A percentile compares a stretch with the other conserved stretches of the same genome.
These are phyloP conservation scores for Ambrosia trifida DNA, from an alignment of 129 eudicot genomes.

Conservation along the genomic window DNA sequence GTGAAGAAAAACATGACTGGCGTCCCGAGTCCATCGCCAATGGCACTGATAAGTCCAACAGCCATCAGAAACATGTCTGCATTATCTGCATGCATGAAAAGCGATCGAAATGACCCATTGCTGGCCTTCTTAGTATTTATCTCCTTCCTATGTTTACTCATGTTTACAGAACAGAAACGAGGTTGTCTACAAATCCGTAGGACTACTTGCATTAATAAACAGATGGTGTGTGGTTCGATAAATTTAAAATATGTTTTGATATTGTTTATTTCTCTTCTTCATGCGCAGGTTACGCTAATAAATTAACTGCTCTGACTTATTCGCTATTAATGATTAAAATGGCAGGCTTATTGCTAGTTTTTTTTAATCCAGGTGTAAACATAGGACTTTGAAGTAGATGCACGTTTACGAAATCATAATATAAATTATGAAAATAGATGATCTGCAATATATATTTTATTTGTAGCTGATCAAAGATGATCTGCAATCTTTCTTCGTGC, in stretches of 20 bases:
- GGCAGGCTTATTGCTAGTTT: no score
- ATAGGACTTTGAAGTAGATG: not conserved
- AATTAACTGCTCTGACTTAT: no score
- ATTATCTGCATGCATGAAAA: slow-evolving; percentile 80
- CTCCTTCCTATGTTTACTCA: slow-evolving; percentile 18
- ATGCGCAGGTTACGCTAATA: no score
- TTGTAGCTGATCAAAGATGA: no score
- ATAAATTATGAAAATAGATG: no score
- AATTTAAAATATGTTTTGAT: not conserved
- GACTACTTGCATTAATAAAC: not conserved
- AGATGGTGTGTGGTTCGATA: not conserved
- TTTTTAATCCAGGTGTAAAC: not conserved
- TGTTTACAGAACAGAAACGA: not conserved
- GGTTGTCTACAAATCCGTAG: not conserved
- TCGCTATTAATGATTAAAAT: no score
- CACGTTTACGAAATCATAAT: no score
- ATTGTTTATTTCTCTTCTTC: no score
- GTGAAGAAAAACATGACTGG: slow-evolving; percentile 42
- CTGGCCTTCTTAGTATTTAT: slow-evolving; percentile 14
- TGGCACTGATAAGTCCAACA: slow-evolving; percentile 60
- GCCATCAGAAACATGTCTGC: slow-evolving; percentile 54
- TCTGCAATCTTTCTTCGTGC: no score
- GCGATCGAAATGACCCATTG: slow-evolving; percentile 46
- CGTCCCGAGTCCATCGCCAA: slow-evolving; percentile 62
- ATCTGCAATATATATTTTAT: no score